These are phyloP conservation scores for Mycena albidolilacea DNA, from an alignment of 768 basidiomycete genomes.

Conservation along the genomic window DNA sequence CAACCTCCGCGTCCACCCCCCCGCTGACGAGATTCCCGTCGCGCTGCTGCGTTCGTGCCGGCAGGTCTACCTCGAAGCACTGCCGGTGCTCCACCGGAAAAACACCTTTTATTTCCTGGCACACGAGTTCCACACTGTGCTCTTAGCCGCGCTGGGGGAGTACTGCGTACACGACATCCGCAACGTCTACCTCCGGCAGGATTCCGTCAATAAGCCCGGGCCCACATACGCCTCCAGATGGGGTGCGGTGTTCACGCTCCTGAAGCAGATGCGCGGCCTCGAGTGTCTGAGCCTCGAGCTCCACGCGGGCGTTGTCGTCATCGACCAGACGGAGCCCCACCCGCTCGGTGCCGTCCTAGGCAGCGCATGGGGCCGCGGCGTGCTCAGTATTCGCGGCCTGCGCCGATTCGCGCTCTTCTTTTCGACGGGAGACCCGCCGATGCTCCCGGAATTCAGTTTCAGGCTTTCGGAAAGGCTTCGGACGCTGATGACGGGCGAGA, in stretches of 20 bases:
- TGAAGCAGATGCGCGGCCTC: conserved; percentile 13
- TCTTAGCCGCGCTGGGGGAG: conserved; percentile 9
- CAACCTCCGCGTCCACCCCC: neutral
- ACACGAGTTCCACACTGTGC: neutral
- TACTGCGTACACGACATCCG: conserved; percentile 18
- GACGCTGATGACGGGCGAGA: neutral
- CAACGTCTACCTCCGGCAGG: conserved; percentile 7
- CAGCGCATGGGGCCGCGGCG: neutral
- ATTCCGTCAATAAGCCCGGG: neutral
- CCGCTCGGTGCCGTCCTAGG: neutral
- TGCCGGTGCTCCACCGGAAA: conserved; percentile 7
- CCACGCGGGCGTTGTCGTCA: neutral
- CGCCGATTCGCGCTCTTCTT: conserved; percentile 1
- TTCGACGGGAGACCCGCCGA: neutral
- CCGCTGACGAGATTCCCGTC: neutral
- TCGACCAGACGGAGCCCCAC: neutral
- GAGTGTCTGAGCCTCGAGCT: conserved; percentile 7
- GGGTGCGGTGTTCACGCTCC: neutral
- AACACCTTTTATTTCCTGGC: conserved; percentile 22
- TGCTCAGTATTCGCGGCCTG: conserved; percentile 3
- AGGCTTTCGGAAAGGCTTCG: neutral
- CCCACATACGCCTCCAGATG: neutral
- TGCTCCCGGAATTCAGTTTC: neutral
- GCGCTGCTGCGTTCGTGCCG: conserved; percentile 15
- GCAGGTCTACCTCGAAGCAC: conserved; percentile 31